Evolutionary conservation across 2,329 filamentous ascomycete genomes (phyloP), one percentile per base, ranked within the genome.

Genomic region (Curvularia verruculosa): DNA sequence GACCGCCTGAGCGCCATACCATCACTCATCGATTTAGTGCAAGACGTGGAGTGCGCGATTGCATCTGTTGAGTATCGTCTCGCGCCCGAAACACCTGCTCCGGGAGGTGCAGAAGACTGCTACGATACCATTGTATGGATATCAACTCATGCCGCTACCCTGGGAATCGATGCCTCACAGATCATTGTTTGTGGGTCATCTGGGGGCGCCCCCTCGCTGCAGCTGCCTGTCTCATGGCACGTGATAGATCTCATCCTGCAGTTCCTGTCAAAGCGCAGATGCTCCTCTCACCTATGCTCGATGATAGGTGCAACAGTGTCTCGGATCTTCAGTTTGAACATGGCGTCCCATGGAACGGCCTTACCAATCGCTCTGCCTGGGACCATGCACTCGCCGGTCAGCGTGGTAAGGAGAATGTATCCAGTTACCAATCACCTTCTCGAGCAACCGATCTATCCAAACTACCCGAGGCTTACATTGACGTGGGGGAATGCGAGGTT

Each of bases 401-500:
- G 40, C 53, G 58, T 28, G 60, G 56, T 12, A 52, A 52, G 21
- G 46, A 52, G 19, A 44, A 57, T 12, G 51, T 65, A 28, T 61
- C 60, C 21, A 15, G 19, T 29, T 65, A 61, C 41, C 59, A 65
- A n/a, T 48, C 57, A 23, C 55, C 57, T 3, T 54, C 60, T 5
- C 58, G 60, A 24, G 61, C 58, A 5, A 52, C 36, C 0, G 58
- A 66, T 41, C 43, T 59, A 7, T 65, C 56, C 12, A 59, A 64
- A 10, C 45, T 65, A 12, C 62, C 65, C 12, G 50, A 44, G n/a
- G 44, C 56, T 10, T 65, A 66, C 46, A 56, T 68, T 44, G 58
- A 67, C 39, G 57, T 53, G 44, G 58, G 41, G n/a, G 65, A 67
- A 46, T 67, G 65, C 52, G 65, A 67, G 47, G 61, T 63, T 1